Percentiles rank a stretch among this genome's conserved stretches.
These are phyloP conservation scores for Mayamaea pseudoterrestris DNA, from an alignment of 108 stramenopile genomes.

Conservation along the genomic window DNA sequence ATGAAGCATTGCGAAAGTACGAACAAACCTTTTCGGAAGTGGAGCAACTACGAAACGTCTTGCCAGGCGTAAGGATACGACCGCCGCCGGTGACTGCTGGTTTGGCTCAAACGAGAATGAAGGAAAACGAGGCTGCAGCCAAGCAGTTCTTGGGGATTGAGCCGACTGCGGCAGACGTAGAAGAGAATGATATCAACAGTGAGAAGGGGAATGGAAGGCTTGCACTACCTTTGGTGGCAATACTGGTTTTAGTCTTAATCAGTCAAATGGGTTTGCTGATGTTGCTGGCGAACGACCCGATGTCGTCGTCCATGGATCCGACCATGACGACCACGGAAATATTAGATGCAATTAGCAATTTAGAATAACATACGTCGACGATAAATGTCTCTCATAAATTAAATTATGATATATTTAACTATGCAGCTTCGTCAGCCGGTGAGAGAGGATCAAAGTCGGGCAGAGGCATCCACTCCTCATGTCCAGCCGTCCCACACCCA, in stretches of 20 bases:
- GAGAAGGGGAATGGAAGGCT: neutral
- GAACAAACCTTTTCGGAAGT: constrained; percentile 39
- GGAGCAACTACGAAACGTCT: constrained; percentile 37
- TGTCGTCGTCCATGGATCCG: neutral
- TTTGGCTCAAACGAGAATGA: constrained; percentile 5
- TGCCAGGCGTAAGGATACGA: constrained; percentile 51
- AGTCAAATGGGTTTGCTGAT: neutral
- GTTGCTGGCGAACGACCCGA: neutral
- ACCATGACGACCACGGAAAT: no score
- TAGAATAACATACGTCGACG: no score
- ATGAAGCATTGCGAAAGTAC: constrained; percentile 22
- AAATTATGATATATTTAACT: no score
- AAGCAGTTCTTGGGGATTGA: constrained; percentile 23
- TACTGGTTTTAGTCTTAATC: neutral
- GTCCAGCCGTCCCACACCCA: constrained; percentile 54
- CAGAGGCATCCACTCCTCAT: constrained; percentile 78
- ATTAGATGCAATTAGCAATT: no score
- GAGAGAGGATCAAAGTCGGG: constrained; percentile 69
- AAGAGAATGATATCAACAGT: constrained; percentile 4
- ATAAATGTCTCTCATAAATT: no score
- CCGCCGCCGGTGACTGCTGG: constrained; percentile 27
- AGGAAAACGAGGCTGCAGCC: constrained; percentile 31
- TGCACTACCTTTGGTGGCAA: neutral
- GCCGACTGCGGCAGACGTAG: constrained; percentile 7
- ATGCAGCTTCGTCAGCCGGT: constrained; percentile 19